Evolutionary conservation across 148 eudicot genomes (phyloP).

Genomic region (Persicaria tinctoria): DNA sequence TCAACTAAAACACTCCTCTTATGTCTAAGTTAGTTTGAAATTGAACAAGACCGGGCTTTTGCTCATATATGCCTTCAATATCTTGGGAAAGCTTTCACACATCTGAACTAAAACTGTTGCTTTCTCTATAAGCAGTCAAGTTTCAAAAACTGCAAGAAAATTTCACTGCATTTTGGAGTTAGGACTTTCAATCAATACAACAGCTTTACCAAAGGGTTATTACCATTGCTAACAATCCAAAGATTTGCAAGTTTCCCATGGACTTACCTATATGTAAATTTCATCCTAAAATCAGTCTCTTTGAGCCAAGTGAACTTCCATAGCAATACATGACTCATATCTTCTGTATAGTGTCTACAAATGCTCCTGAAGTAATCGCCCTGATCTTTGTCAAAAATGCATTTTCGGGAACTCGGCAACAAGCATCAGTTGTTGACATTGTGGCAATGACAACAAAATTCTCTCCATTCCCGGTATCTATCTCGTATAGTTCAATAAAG

Average conservation of each 20-base stretch:
- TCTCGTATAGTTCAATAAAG: constrained; percentile 53
- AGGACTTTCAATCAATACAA: not conserved
- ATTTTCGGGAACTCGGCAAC: constrained; percentile 16
- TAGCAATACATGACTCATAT: constrained; percentile 17
- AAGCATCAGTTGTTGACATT: constrained; percentile 13
- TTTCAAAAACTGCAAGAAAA: not conserved
- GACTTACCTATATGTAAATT: too few relatives aligned
- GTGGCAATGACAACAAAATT: constrained; percentile 64
- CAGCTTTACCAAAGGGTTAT: too few relatives aligned
- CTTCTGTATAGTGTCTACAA: constrained; percentile 44
- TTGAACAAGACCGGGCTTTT: too few relatives aligned
- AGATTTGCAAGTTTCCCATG: too few relatives aligned
- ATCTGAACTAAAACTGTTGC: too few relatives aligned
- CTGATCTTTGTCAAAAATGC: constrained; percentile 44
- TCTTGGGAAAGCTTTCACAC: too few relatives aligned
- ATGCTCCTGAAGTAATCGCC: constrained; percentile 27
- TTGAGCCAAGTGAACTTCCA: not conserved
- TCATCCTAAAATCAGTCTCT: too few relatives aligned
- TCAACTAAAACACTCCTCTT: too few relatives aligned
- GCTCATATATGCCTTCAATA: too few relatives aligned
- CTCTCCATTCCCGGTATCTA: constrained; percentile 61
- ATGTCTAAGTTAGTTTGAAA: too few relatives aligned
- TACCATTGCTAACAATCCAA: too few relatives aligned
- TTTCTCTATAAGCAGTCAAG: too few relatives aligned
- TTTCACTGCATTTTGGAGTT: not conserved